These are phyloP conservation scores for Fusarium globosum DNA, from an alignment of 2,329 filamentous ascomycete genomes.

Conservation along the genomic window DNA sequence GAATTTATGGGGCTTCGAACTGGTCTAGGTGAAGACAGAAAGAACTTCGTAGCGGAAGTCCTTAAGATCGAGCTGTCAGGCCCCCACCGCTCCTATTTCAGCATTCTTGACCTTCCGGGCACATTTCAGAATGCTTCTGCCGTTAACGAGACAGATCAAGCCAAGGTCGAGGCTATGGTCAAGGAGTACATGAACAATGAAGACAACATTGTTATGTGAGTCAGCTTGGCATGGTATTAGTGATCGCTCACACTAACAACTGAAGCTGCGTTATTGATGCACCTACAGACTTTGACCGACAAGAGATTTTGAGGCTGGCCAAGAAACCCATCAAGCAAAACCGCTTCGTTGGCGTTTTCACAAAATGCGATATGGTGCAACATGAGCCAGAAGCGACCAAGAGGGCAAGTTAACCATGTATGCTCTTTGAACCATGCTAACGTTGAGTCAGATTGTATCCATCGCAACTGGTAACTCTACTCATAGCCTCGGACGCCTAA, in stretches of 20 bases:
- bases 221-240: fast-evolving
- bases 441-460: constrained; percentile 13
- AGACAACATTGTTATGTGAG: constrained; percentile 54
- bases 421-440: background rate
- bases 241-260: background rate
- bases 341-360: constrained; percentile 52
- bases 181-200: constrained; percentile 50
- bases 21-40: constrained; percentile 36
- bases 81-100: constrained; percentile 51
- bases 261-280: constrained; percentile 51
- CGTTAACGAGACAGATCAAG: constrained; percentile 47
- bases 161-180: constrained; percentile 48
- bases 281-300: constrained; percentile 45
- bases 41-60: constrained; percentile 53
- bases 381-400: constrained; percentile 19
- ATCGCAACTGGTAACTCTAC: constrained; percentile 15
- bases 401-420: background rate
- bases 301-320: constrained; percentile 47
- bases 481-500: background rate
- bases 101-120: constrained; percentile 53
- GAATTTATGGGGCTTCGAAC: constrained; percentile 48
- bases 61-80: constrained; percentile 53
- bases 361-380: constrained; percentile 50
- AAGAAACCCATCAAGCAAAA: constrained; percentile 42
- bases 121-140: constrained; percentile 41